phyloP scores from a whole-genome alignment of 345 rosid species.

The Citrus medica region DNA sequence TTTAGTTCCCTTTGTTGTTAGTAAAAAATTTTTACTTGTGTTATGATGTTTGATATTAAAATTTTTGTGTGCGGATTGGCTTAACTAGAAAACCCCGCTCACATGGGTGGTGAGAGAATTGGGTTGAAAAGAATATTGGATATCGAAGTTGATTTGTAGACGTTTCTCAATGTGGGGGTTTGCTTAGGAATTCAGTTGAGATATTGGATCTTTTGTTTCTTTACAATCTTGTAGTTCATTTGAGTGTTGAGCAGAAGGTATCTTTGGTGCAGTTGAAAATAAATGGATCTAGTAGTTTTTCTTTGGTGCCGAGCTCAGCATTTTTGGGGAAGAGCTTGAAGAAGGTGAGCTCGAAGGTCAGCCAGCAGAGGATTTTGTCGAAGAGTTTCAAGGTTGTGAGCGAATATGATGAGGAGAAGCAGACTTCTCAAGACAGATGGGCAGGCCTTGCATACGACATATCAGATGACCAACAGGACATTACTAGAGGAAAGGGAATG shows the following conservation, averaged over 20 bases:
- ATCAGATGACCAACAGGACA: slow-evolving; percentile 52
- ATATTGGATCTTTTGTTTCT: slow-evolving; percentile 5
- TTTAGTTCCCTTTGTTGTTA: background rate
- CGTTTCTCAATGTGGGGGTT: background rate
- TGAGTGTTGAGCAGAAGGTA: background rate
- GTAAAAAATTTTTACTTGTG: background rate
- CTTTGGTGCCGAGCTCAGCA: slow-evolving; percentile 17
- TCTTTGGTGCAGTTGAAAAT: slow-evolving; percentile 33
- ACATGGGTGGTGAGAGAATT: too few species aligned
- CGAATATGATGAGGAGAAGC: slow-evolving; percentile 39
- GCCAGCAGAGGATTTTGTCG: slow-evolving; percentile 1
- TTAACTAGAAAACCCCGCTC: too few species aligned
- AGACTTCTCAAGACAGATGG: slow-evolving; percentile 45
- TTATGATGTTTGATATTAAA: background rate
- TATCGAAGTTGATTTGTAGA: background rate
- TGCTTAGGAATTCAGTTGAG: background rate
- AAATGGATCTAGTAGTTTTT: slow-evolving; percentile 10
- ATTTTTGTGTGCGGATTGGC: background rate
- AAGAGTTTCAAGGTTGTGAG: slow-evolving; percentile 20
- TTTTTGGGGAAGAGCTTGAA: slow-evolving; percentile 30
- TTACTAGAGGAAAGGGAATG: slow-evolving; percentile 55
- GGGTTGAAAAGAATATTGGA: too few species aligned
- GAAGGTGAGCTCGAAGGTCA: slow-evolving; percentile 17
- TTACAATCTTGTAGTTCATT: background rate
- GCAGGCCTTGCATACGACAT: slow-evolving; percentile 34